Conservation (phyloP, 2,329 filamentous ascomycete species). For the Xylariaceae sp. region DNA sequence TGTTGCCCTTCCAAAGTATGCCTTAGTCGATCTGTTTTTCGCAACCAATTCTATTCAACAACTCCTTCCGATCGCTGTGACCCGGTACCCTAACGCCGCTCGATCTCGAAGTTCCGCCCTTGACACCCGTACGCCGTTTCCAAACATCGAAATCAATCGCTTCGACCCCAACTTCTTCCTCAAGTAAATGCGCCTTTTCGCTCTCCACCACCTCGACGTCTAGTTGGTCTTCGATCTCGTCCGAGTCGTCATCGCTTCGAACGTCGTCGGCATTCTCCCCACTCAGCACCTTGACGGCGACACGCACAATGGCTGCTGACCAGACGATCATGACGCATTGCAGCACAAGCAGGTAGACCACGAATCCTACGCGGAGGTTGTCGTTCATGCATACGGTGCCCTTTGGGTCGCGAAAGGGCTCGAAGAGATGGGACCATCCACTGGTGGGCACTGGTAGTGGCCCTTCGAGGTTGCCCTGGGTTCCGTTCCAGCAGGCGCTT, state of each 20-base stretch:
- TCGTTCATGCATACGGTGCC: constrained; percentile 79
- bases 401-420: constrained; percentile 66
- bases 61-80: constrained; percentile 70
- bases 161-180: constrained; percentile 74
- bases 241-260: constrained; percentile 80
- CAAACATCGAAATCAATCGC: constrained; percentile 60
- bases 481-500: constrained; percentile 68
- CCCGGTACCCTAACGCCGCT: constrained; percentile 61
- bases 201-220: constrained; percentile 40
- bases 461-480: constrained; percentile 48
- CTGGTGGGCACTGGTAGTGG: constrained; percentile 47
- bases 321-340: constrained; percentile 77
- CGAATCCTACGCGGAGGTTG: constrained; percentile 69
- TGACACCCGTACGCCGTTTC: constrained; percentile 50
- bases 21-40: constrained; percentile 62
- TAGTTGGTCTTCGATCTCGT: constrained; percentile 43
- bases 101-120: constrained; percentile 44
- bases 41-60: constrained; percentile 75
- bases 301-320: constrained; percentile 80
- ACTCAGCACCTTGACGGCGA: constrained; percentile 72
- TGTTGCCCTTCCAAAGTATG: too few species aligned
- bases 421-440: constrained; percentile 59
- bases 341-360: constrained; percentile 70
- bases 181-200: constrained; percentile 43
- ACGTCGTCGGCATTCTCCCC: constrained; percentile 77